These are phyloP conservation scores for Baudoinia panamericana DNA, from an alignment of 495 filamentous ascomycete species.

Conservation along the genomic window DNA sequence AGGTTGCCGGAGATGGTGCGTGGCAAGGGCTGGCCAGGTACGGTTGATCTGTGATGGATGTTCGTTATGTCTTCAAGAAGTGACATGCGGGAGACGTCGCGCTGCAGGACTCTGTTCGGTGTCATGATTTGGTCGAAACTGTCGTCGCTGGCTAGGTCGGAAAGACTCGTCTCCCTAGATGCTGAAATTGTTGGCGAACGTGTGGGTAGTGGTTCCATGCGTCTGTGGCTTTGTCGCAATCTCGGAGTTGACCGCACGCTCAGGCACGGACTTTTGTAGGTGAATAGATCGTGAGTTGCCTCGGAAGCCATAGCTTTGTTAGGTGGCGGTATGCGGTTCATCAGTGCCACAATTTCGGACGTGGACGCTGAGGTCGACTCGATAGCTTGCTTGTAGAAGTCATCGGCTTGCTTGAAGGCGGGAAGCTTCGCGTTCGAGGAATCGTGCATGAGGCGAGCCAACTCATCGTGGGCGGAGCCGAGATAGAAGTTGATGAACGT, in stretches of 20 bases:
- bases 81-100: constrained; percentile 9
- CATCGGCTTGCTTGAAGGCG: constrained; percentile 10
- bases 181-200: background rate
- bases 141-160: constrained; percentile 12
- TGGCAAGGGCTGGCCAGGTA: background rate
- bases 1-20: background rate
- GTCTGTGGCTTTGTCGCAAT: too few relatives aligned
- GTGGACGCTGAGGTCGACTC: background rate
- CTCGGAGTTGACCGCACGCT: too few relatives aligned
- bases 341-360: background rate
- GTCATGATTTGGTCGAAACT: constrained; percentile 19
- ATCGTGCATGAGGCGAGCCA: constrained; percentile 16
- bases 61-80: constrained; percentile 4
- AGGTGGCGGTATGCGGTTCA: background rate
- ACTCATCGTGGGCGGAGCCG: constrained; percentile 13
- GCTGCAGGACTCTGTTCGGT: constrained; percentile 3
- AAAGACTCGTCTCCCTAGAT: constrained; percentile 4
- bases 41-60: background rate
- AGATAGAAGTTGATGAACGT: constrained; percentile 16
- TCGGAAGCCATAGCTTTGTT: too few relatives aligned
- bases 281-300: too few relatives aligned
- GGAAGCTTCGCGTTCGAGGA: constrained; percentile 10
- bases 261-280: too few relatives aligned
- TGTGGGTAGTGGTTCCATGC: background rate
- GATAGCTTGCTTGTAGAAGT: constrained; percentile 8